phyloP scores from a whole-genome alignment of 495 filamentous ascomycete genomes.

The Parathielavia appendiculata region DNA sequence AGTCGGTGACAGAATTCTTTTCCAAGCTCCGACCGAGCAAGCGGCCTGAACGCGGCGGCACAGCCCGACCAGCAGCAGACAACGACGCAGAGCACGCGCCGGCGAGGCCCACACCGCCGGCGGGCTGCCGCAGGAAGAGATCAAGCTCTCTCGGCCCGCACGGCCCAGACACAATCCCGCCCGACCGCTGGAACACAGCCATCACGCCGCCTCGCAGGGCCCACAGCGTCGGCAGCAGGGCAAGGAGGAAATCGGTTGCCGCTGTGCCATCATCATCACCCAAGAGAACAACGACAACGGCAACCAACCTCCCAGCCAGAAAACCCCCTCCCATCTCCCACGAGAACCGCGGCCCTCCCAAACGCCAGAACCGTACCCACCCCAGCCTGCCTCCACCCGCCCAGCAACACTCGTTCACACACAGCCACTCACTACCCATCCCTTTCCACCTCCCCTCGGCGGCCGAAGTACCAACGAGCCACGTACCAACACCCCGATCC shows the following conservation, averaged over 20 bases:
- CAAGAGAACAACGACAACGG: neutral
- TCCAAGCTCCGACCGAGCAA: conserved; percentile 36
- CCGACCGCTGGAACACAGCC: conserved; percentile 22
- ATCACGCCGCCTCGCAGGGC: conserved; percentile 19
- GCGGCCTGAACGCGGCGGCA: conserved; percentile 42
- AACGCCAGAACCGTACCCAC: neutral
- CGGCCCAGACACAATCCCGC: conserved; percentile 20
- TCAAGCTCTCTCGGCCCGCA: conserved; percentile 7
- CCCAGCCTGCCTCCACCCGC: neutral
- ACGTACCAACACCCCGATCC: conserved; percentile 13
- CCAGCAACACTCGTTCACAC: neutral
- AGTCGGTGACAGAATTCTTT: conserved; percentile 30
- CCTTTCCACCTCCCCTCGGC: no score
- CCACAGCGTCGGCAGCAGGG: conserved; percentile 8
- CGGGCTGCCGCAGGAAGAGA: conserved; percentile 4
- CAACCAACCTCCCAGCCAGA: neutral
- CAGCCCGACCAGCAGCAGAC: conserved; percentile 21
- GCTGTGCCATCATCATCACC: neutral
- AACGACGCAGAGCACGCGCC: neutral
- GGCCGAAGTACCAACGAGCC: neutral
- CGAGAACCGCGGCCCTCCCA: neutral
- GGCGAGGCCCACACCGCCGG: neutral
- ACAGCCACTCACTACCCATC: neutral
- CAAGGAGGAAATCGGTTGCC: neutral
- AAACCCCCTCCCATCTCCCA: neutral